Conservation (phyloP, 225 moss, liverwort and hornwort species). For the Straminergon stramineum region DNA sequence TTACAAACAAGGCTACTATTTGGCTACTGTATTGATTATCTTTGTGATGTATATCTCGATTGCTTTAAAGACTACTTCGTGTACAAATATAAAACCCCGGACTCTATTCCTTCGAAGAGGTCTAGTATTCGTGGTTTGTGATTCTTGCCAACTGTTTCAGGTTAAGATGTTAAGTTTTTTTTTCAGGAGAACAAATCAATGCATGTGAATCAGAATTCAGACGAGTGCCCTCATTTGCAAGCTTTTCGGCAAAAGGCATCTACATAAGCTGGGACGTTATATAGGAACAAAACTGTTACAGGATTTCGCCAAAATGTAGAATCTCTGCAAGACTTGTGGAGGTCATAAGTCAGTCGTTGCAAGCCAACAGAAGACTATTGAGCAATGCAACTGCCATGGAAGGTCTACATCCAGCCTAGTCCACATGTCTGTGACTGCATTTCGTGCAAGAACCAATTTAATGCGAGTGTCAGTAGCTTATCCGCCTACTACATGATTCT, state of each 20-base stretch:
- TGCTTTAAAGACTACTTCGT: neutral
- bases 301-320: neutral
- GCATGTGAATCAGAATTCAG: neutral
- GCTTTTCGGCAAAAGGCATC: neutral
- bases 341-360: neutral
- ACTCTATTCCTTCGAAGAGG: neutral
- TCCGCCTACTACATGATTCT: neutral
- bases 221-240: neutral
- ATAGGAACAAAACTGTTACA: neutral
- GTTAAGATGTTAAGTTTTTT: neutral
- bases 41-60: neutral
- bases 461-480: neutral
- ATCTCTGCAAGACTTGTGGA: neutral
- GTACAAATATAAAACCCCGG: neutral
- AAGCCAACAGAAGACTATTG: neutral
- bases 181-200: neutral
- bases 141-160: neutral
- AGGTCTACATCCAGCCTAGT: neutral
- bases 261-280: neutral
- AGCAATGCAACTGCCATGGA: neutral
- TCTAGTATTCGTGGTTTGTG: neutral
- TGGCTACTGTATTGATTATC: neutral
- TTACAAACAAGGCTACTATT: neutral
- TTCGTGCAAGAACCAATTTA: neutral
- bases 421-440: neutral